Evolutionary conservation across 2,329 filamentous ascomycete species (phyloP).

Genomic region (Beauveria sp.): DNA sequence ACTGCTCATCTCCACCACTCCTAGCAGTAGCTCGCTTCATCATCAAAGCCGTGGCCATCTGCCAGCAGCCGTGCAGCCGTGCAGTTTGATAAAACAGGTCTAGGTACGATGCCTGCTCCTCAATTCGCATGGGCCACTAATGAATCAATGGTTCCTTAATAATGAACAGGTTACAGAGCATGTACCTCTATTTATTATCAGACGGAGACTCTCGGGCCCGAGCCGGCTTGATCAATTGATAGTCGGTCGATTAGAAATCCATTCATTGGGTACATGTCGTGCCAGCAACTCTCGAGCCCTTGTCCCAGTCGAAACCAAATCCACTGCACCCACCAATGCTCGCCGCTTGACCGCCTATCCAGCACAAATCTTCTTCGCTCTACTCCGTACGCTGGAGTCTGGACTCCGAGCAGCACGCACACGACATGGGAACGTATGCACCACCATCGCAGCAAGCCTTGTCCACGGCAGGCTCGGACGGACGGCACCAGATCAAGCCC

Average conservation of each 20-base stretch:
- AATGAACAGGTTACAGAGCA: background rate
- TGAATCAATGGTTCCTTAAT: too few relatives aligned
- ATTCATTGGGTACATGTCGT: background rate
- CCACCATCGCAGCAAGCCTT: background rate
- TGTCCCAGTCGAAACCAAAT: constrained; percentile 4
- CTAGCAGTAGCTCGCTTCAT: background rate
- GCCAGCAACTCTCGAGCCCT: constrained; percentile 1
- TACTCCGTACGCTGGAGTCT: too few relatives aligned
- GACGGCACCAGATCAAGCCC: constrained; percentile 6
- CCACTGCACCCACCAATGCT: background rate
- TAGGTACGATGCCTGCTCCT: background rate
- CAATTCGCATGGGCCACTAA: background rate
- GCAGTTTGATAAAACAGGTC: background rate
- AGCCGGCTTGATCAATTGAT: background rate
- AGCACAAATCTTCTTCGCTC: background rate
- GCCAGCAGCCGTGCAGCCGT: background rate
- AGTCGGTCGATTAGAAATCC: background rate
- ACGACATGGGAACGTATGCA: background rate
- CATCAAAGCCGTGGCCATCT: background rate
- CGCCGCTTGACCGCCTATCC: constrained; percentile 7
- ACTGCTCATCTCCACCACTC: background rate
- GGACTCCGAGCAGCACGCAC: background rate
- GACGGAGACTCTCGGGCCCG: background rate
- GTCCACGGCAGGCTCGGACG: background rate
- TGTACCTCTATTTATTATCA: background rate